Conservation (phyloP, 1,284 basidiomycete genomes). For the Cystobasidium slooffiae region DNA sequence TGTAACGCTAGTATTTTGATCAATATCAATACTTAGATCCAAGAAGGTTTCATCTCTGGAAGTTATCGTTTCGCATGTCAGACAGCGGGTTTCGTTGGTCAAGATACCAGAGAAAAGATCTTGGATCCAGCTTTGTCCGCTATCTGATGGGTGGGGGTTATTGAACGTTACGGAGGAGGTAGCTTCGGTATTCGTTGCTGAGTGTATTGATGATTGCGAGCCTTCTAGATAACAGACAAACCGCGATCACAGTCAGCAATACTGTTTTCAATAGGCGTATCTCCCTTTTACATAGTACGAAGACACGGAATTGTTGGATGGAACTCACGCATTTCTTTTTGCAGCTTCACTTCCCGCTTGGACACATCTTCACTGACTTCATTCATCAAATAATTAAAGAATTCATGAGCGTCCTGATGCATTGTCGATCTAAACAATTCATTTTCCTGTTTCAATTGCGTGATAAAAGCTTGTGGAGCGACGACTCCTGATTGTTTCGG, state of each 20-base stretch:
- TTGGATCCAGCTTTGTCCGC: slow-evolving; percentile 68
- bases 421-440: slow-evolving; percentile 81
- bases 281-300: background rate
- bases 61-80: slow-evolving; percentile 97
- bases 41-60: slow-evolving; percentile 94
- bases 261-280: too few species aligned
- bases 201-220: slow-evolving; percentile 9
- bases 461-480: slow-evolving; percentile 83
- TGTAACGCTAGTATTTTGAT: slow-evolving; percentile 93
- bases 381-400: slow-evolving; percentile 92
- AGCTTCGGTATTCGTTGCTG: slow-evolving; percentile 7
- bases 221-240: slow-evolving; percentile 5
- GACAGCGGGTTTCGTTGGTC: slow-evolving; percentile 94
- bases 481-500: slow-evolving; percentile 70
- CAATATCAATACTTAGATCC: slow-evolving; percentile 96
- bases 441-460: slow-evolving; percentile 85
- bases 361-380: slow-evolving; percentile 88
- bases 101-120: slow-evolving; percentile 88
- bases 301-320: background rate
- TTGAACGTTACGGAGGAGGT: slow-evolving; percentile 10
- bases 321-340: slow-evolving; percentile 23
- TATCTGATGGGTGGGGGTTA: background rate
- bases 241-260: background rate
- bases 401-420: slow-evolving; percentile 71
- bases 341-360: slow-evolving; percentile 49